phyloP scores from a whole-genome alignment of 805 yeast genomes.

The Candida cerambycidarum region DNA sequence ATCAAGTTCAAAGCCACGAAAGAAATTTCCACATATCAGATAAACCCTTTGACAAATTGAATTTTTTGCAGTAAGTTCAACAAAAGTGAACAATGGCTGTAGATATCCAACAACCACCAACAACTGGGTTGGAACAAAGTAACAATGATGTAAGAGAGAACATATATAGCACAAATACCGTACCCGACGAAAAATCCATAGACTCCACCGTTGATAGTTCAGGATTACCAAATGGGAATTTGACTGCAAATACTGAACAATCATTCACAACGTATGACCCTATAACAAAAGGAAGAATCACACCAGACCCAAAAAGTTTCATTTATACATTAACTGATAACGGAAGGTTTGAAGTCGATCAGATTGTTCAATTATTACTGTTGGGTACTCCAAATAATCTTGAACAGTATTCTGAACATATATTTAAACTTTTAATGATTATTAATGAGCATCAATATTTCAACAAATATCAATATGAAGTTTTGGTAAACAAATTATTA shows the following conservation, averaged over 20 bases:
- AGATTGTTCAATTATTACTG: slow-evolving; percentile 20
- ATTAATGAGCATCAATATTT: slow-evolving; percentile 11
- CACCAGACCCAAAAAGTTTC: slow-evolving; percentile 6
- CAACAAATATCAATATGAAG: slow-evolving; percentile 13
- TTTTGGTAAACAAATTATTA: slow-evolving; percentile 25
- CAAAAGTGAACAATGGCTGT: slow-evolving; percentile 2
- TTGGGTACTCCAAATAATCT: slow-evolving; percentile 28
- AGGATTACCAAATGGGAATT: background rate
- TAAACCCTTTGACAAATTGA: too few relatives aligned
- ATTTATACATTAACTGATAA: slow-evolving; percentile 15
- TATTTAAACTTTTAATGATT: slow-evolving; percentile 30
- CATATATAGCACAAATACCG: background rate
- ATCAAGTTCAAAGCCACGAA: too few relatives aligned
- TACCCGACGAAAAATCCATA: background rate
- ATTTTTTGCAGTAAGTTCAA: slow-evolving; percentile 5
- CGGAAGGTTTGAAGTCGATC: slow-evolving; percentile 24
- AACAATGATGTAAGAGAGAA: background rate
- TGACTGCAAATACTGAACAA: slow-evolving; percentile 6
- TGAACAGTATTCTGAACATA: slow-evolving; percentile 39
- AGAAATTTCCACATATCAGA: too few relatives aligned
- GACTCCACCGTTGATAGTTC: background rate
- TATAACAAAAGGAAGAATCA: background rate
- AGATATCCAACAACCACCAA: background rate
- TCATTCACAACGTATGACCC: background rate
- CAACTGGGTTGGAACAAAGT: background rate